phyloP scores from a whole-genome alignment of 1,139 yeast genomes.

The Chernovozyma aurita region DNA sequence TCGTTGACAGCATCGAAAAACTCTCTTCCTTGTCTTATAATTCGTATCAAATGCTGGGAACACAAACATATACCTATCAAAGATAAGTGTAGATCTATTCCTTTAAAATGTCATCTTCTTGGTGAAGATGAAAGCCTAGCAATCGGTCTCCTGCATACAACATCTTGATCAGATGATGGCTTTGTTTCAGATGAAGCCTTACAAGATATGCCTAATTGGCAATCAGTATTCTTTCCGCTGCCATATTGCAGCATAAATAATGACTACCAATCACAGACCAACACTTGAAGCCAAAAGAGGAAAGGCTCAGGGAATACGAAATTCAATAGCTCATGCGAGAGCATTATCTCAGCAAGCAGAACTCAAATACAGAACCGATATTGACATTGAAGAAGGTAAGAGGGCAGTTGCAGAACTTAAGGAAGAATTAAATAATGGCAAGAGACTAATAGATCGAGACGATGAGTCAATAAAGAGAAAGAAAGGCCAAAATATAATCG shows the following conservation, averaged over 20 bases:
- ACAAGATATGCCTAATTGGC: too few relatives aligned
- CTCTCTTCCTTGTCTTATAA: slow-evolving; percentile 49
- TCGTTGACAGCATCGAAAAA: slow-evolving; percentile 49
- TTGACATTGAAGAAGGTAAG: slow-evolving; percentile 15
- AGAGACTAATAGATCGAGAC: slow-evolving; percentile 11
- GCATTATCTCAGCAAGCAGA: slow-evolving; percentile 65
- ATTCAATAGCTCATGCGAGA: slow-evolving; percentile 61
- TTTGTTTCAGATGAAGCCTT: too few relatives aligned
- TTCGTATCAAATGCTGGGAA: slow-evolving; percentile 57
- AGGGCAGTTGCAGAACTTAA: slow-evolving; percentile 25
- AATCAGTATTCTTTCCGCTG: too few relatives aligned
- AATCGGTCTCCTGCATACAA: too few relatives aligned
- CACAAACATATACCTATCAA: too few relatives aligned
- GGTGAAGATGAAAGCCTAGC: too few relatives aligned
- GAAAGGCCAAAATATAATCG: slow-evolving; percentile 8
- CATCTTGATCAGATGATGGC: too few relatives aligned
- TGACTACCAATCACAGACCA: slow-evolving; percentile 91
- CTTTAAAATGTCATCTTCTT: too few relatives aligned
- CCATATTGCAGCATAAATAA: too few relatives aligned
- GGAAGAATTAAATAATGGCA: slow-evolving; percentile 13
- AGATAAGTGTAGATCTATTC: too few relatives aligned
- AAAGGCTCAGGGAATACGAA: slow-evolving; percentile 36
- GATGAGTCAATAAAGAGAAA: slow-evolving; percentile 7
- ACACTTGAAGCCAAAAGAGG: slow-evolving; percentile 87
- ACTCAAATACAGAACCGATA: slow-evolving; percentile 54